Base-by-base conservation (phyloP, 2,329 filamentous ascomycete species). In the Dactylellina haptotyla region DNA sequence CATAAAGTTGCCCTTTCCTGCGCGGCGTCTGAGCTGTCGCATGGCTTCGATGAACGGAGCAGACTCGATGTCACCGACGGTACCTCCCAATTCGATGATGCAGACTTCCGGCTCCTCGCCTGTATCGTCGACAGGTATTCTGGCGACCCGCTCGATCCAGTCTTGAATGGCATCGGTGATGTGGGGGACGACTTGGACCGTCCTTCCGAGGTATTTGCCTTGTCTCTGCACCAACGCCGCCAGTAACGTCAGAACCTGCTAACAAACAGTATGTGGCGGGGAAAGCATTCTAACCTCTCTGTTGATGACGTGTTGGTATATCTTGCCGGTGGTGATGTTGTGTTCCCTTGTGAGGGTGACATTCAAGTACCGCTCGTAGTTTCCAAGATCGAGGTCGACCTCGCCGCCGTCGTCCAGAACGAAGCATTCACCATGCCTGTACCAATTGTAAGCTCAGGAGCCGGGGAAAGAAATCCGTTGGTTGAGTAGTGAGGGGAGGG, bases 291-390 rank as follows among this genome's bases (percentile, higher is more conserved):
- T 34, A 34, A 77, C 77, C 77, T 90, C 88, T 75, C 87, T 88
- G 79, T 93, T 87, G 78, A 97, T 93, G 61, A 97, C 93, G 78
- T 90, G 88, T 79, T 92, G 86, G 83, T 97, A 98, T 77, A 98
- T 92, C 84, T 98, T 97, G 80, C 95, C 95, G 4, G 94, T 97
- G 2, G 95, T 99, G 82, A 99, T 96, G 82, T 98, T 98, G 84
- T 94, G 92, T 78, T 97, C 93, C 75, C 89, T 85, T 6, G 88
- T 92, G 74, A 98, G 85, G 63, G 89, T 91, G 76, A 94, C 89
- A 79, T 89, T 89, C 62, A 97, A 88, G 80, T 96, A 96, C 45
- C 89, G 86, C 80, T 91, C 89, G 82, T 91, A 91, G 81, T 91
- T 91, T 76, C 89, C 89, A 32, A 92, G 84, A 80, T 92, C 89